Evolutionary conservation across 2,329 filamentous ascomycete genomes (phyloP), one percentile per base, ranked within the genome.

Genomic region (Penicillium sp.): DNA sequence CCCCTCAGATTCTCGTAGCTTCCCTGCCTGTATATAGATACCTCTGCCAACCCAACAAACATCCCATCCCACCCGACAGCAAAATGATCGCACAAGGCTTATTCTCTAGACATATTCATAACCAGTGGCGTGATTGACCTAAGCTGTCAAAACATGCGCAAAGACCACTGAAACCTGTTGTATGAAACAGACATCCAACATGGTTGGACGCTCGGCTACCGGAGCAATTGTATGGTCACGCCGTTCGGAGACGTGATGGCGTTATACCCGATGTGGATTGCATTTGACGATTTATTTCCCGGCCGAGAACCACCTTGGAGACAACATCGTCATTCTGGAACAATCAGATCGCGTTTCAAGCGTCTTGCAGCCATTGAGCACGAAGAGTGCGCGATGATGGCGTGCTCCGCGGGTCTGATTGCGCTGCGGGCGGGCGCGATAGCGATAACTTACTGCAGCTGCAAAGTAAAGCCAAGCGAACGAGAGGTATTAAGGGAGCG

Each of bases 231-330:
- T 9, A 26, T 13, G 17, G 46, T 48, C 46, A 48, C 46, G 46
- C 46, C 2, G 46, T 48, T 13, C n/a, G 19, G 19, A 3, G 6
- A 8, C 1, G 1, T 5, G 8, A 48, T 48, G 21, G 46, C 46
- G 46, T 48, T 48, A 48, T 48, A 48, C 13, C 1, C 2, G 13
- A 5, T 3, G 35, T 41, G 35, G 35, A 35, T 13, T 7, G 8
- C 13, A 13, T 13, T 38, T 9, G 35, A 13, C 9, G 19, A 21
- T 48, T 26, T 26, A 26, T 26, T 26, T 48, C 21, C 46, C 46
- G 46, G 46, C 46, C 46, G 46, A 48, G 46, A 48, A 48, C n/a
- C n/a, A 19, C 45, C 45, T 47, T 47, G 45, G 45, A 47, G 45
- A 23, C 45, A 19, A 5, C 5, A 19, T 47, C n/a, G 45, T 19